Percentiles rank a stretch among this genome's conserved stretches.
phyloP scores from a whole-genome alignment of 306 rosid genomes.

The Canavalia gladiata region DNA sequence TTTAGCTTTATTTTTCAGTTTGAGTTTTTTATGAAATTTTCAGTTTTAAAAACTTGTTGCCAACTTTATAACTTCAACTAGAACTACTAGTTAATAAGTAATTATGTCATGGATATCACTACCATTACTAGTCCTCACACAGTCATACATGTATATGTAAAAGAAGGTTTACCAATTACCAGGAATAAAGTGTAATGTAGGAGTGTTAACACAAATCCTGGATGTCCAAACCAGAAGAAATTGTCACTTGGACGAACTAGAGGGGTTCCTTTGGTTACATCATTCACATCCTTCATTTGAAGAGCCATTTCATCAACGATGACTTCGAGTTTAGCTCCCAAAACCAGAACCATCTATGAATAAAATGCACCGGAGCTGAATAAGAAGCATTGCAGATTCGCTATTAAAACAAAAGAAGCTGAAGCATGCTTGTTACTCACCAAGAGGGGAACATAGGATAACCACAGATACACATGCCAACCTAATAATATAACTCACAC shows the following conservation, averaged over 20 bases:
- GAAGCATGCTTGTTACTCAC: constrained; percentile 8
- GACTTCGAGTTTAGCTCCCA: constrained; percentile 42
- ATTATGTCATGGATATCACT: not conserved
- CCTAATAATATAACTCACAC: constrained; percentile 21
- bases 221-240: constrained; percentile 39
- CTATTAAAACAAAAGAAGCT: not conserved
- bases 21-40: no score
- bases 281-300: constrained; percentile 6
- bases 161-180: constrained; percentile 36
- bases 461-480: constrained; percentile 37
- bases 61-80: no score
- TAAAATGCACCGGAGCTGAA: constrained; percentile 2
- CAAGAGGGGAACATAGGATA: constrained; percentile 36
- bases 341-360: constrained; percentile 28
- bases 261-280: constrained; percentile 38
- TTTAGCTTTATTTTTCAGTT: no score
- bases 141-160: not conserved
- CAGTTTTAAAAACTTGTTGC: no score
- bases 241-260: constrained; percentile 37
- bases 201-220: constrained; percentile 33
- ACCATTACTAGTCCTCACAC: not conserved
- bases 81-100: not conserved
- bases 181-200: constrained; percentile 37
- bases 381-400: constrained; percentile 8
- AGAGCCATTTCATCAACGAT: constrained; percentile 37